Percentiles rank a stretch among this genome's conserved stretches.
These are phyloP conservation scores for Clarireedia paspali DNA, from an alignment of 2,329 filamentous ascomycete genomes.

Conservation along the genomic window DNA sequence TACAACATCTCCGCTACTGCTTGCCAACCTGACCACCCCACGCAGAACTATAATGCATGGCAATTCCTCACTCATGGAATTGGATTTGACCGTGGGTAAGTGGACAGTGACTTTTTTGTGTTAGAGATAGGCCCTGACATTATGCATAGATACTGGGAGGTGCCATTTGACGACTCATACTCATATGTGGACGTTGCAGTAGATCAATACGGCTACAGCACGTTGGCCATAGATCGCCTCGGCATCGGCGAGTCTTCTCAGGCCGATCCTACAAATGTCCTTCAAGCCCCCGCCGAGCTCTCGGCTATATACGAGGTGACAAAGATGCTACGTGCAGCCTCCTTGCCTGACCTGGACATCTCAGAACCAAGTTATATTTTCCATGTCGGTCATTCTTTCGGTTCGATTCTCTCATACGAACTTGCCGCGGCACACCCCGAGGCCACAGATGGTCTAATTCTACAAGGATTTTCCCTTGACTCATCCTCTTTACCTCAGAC, in stretches of 20 bases:
- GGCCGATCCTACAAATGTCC: background rate
- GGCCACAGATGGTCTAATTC: conserved; percentile 3
- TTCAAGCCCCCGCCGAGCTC: conserved; percentile 4
- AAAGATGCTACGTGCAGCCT: background rate
- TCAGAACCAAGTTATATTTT: background rate
- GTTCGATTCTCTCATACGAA: conserved; percentile 1
- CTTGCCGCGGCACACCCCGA: background rate
- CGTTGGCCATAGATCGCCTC: conserved; percentile 1
- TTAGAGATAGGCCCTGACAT: background rate
- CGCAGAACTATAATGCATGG: background rate
- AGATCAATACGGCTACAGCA: conserved; percentile 5
- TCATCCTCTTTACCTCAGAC: background rate
- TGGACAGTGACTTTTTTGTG: background rate
- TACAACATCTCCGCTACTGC: conserved; percentile 6
- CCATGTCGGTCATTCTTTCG: conserved; percentile 6
- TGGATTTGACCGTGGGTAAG: conserved; percentile 3
- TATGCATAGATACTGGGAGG: conserved; percentile 5
- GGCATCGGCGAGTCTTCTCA: conserved; percentile 4
- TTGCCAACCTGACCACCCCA: background rate
- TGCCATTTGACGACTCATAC: conserved; percentile 1
- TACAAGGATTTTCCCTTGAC: conserved; percentile 5
- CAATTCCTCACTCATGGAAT: conserved; percentile 8
- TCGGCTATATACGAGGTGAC: conserved; percentile 3
- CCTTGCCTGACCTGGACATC: background rate
- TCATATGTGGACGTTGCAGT: conserved; percentile 4